phyloP scores from a whole-genome alignment of 352 stramenopile species.

The Phytophthora aleatoria region DNA sequence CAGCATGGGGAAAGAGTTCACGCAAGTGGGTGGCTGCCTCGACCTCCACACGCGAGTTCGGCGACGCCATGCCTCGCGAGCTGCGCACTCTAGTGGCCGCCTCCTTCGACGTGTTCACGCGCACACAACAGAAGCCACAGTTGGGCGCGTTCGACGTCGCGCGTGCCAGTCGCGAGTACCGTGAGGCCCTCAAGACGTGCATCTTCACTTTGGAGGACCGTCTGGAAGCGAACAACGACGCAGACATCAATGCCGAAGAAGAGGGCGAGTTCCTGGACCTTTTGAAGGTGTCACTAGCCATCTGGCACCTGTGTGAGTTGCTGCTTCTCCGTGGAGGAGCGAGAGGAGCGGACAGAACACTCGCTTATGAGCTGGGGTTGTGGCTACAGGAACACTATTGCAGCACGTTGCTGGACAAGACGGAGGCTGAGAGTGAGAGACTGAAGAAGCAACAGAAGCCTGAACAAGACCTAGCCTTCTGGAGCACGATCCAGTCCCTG shows the following conservation, averaged over 20 bases:
- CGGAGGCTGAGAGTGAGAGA: slow-evolving; percentile 49
- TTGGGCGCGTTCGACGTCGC: slow-evolving; percentile 23
- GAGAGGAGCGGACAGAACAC: slow-evolving; percentile 51
- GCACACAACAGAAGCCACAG: slow-evolving; percentile 27
- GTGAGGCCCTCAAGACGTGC: slow-evolving; percentile 66
- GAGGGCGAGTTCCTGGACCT: slow-evolving; percentile 64
- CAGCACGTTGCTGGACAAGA: slow-evolving; percentile 53
- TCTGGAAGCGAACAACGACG: slow-evolving; percentile 30
- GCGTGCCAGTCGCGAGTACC: slow-evolving; percentile 70
- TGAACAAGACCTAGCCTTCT: slow-evolving; percentile 63
- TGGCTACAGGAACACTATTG: slow-evolving; percentile 85
- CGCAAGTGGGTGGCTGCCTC: slow-evolving; percentile 44
- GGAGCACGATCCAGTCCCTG: slow-evolving; percentile 64
- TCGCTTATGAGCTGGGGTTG: slow-evolving; percentile 71
- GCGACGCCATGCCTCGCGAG: slow-evolving; percentile 54
- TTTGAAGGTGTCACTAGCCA: slow-evolving; percentile 77
- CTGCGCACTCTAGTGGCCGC: slow-evolving; percentile 59
- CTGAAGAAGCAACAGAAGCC: slow-evolving; percentile 40
- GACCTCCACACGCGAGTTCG: slow-evolving; percentile 11
- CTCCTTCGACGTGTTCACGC: slow-evolving; percentile 67
- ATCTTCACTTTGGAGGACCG: slow-evolving; percentile 72
- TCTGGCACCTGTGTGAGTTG: slow-evolving; percentile 83
- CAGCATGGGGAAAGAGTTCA: slow-evolving; percentile 60
- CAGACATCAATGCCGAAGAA: slow-evolving; percentile 25
- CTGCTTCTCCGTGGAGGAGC: slow-evolving; percentile 65